Conservation (phyloP, 2,329 filamentous ascomycete species). For the Sporothrix luriei region DNA sequence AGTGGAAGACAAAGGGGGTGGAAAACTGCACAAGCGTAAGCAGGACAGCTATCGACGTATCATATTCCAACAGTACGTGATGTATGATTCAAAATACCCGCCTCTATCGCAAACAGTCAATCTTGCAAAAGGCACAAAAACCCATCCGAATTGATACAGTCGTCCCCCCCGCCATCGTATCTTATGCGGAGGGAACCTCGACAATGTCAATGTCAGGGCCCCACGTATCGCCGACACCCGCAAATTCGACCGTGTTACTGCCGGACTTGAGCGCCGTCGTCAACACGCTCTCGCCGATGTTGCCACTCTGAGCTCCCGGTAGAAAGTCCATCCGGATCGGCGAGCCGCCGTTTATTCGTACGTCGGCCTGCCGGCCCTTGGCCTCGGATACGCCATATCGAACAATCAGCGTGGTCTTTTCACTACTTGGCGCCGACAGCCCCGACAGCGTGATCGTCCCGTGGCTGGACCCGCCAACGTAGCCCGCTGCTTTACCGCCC, state of each 20-base stretch:
- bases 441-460: conserved; percentile 52
- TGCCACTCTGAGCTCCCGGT: conserved; percentile 50
- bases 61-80: background rate
- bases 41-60: background rate
- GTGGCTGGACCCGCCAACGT: conserved; percentile 53
- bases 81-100: background rate
- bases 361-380: conserved; percentile 54
- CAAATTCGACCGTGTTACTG: conserved; percentile 54
- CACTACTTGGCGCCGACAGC: conserved; percentile 43
- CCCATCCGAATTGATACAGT: background rate
- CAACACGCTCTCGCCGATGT: conserved; percentile 51
- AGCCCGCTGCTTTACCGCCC: conserved; percentile 54
- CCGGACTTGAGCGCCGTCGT: conserved; percentile 53
- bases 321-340: conserved; percentile 58
- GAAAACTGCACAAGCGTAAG: background rate
- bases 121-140: background rate
- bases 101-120: background rate
- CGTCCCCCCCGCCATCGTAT: background rate
- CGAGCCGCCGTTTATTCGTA: conserved; percentile 58
- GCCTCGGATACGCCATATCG: conserved; percentile 61
- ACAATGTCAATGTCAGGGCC: conserved; percentile 59
- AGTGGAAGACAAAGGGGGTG: no score
- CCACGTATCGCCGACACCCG: conserved; percentile 46
- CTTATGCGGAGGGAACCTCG: conserved; percentile 48
- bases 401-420: conserved; percentile 54